A percentile compares a stretch with the other conserved stretches of the same genome.
Conservation (phyloP, 2,329 filamentous ascomycete species). For the Arthrobotrys sphaeroides region DNA sequence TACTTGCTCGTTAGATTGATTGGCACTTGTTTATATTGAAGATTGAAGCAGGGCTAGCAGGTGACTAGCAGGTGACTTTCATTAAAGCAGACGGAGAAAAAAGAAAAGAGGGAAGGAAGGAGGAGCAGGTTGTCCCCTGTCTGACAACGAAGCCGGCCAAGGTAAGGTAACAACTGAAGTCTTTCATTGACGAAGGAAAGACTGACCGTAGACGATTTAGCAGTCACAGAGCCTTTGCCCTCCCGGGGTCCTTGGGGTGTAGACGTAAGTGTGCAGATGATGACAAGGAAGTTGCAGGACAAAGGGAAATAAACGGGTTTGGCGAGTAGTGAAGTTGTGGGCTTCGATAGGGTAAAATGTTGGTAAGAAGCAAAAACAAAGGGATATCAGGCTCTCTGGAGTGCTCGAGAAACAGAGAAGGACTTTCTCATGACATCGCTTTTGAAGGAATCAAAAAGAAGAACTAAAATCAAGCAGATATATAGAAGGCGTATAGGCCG, state of each 20-base stretch:
- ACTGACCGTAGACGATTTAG: slow-evolving; percentile 16
- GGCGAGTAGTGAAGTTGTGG: slow-evolving; percentile 7
- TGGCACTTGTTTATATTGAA: slow-evolving; percentile 33
- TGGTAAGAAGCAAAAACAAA: slow-evolving; percentile 11
- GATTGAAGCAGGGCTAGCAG: slow-evolving; percentile 32
- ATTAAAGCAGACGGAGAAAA: slow-evolving; percentile 17
- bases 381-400: slow-evolving; percentile 45
- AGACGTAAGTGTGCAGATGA: slow-evolving; percentile 23
- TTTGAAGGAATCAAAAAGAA: slow-evolving; percentile 23
- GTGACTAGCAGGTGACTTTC: slow-evolving; percentile 49
- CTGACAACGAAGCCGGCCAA: slow-evolving; percentile 32
- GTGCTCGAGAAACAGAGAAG: slow-evolving; percentile 13
- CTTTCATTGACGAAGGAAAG: not conserved
- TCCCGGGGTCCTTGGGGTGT: not conserved
- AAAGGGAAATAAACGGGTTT: slow-evolving; percentile 21
- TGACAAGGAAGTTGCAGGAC: slow-evolving; percentile 22
- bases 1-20: slow-evolving; percentile 43
- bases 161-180: slow-evolving; percentile 23
- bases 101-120: slow-evolving; percentile 24
- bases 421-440: slow-evolving; percentile 39
- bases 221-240: slow-evolving; percentile 47
- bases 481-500: slow-evolving; percentile 29
- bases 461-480: slow-evolving; percentile 37
- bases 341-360: slow-evolving; percentile 16
- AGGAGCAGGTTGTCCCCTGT: slow-evolving; percentile 25